Percentiles rank a stretch among this genome's conserved stretches.
Evolutionary conservation across 2,329 filamentous ascomycete species (phyloP).

Genomic region (Drechslerella stenobrocha): DNA sequence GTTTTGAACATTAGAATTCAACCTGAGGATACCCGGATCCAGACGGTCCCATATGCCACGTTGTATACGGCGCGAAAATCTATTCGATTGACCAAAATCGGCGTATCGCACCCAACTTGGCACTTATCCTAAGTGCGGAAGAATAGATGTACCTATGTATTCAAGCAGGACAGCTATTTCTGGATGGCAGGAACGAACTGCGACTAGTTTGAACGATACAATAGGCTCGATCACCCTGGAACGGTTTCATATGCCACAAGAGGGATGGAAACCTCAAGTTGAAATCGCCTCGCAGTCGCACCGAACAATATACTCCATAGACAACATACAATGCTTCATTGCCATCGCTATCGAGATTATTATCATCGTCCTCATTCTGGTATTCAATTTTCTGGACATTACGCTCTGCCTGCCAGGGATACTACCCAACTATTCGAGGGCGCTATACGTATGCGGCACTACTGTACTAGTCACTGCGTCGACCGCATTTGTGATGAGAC

Average conservation of each 20-base stretch:
- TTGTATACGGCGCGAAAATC: no score
- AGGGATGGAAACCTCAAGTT: slow-evolving; percentile 20
- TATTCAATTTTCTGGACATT: slow-evolving; percentile 39
- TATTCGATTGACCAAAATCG: no score
- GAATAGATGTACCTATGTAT: slow-evolving; percentile 47
- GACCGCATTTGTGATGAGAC: slow-evolving; percentile 29
- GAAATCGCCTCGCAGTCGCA: slow-evolving; percentile 2
- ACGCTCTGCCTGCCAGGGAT: slow-evolving; percentile 35
- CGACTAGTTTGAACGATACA: slow-evolving; percentile 25
- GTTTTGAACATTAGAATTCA: no score
- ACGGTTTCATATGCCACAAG: slow-evolving; percentile 28
- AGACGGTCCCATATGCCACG: no score
- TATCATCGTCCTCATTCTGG: slow-evolving; percentile 23
- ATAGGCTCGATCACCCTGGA: slow-evolving; percentile 35
- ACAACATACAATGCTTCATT: slow-evolving; percentile 37
- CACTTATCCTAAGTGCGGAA: not conserved
- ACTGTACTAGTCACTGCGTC: slow-evolving; percentile 28
- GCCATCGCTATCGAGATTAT: slow-evolving; percentile 35
- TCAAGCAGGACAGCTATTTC: slow-evolving; percentile 33
- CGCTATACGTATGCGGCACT: slow-evolving; percentile 35
- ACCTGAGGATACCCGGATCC: no score
- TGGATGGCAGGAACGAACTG: slow-evolving; percentile 47
- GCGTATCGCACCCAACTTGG: not conserved
- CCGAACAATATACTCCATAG: slow-evolving; percentile 11
- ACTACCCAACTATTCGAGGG: slow-evolving; percentile 43